Evolutionary conservation across 2,329 filamentous ascomycete genomes (phyloP).

Genomic region (Fusarium mundagurra): DNA sequence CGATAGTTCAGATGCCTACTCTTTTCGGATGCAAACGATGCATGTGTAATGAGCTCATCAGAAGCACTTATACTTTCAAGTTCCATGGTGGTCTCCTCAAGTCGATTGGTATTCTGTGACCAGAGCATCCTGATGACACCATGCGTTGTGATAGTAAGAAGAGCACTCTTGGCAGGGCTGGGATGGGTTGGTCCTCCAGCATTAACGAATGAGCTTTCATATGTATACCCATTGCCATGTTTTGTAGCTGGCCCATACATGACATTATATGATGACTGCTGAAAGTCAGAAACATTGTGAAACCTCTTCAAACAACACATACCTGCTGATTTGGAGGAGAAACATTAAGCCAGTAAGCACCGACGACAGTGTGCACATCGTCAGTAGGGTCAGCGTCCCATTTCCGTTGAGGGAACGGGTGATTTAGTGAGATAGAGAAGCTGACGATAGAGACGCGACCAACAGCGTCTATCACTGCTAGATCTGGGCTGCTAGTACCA

Average conservation of each 20-base stretch:
- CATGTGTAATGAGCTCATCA: slow-evolving; percentile 82
- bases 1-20: slow-evolving; percentile 56
- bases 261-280: slow-evolving; percentile 54
- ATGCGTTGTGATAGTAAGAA: slow-evolving; percentile 80
- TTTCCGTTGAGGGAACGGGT: slow-evolving; percentile 68
- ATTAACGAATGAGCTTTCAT: slow-evolving; percentile 72
- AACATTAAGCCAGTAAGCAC: slow-evolving; percentile 84
- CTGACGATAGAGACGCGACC: slow-evolving; percentile 81
- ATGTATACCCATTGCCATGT: slow-evolving; percentile 71
- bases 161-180: slow-evolving; percentile 73
- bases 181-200: slow-evolving; percentile 79
- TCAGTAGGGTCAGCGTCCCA: slow-evolving; percentile 76
- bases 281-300: neutral
- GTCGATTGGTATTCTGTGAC: slow-evolving; percentile 76
- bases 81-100: slow-evolving; percentile 78
- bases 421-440: slow-evolving; percentile 78
- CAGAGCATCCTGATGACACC: slow-evolving; percentile 81
- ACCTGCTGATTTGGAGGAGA: slow-evolving; percentile 57
- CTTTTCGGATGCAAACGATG: slow-evolving; percentile 78
- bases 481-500: slow-evolving; percentile 74
- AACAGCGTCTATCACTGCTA: slow-evolving; percentile 83
- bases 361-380: slow-evolving; percentile 81
- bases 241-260: slow-evolving; percentile 72
- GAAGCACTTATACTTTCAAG: slow-evolving; percentile 77
- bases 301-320: neutral